Base-by-base conservation (phyloP, 352 stramenopile genomes). In the Globisporangium heterothallicum region DNA sequence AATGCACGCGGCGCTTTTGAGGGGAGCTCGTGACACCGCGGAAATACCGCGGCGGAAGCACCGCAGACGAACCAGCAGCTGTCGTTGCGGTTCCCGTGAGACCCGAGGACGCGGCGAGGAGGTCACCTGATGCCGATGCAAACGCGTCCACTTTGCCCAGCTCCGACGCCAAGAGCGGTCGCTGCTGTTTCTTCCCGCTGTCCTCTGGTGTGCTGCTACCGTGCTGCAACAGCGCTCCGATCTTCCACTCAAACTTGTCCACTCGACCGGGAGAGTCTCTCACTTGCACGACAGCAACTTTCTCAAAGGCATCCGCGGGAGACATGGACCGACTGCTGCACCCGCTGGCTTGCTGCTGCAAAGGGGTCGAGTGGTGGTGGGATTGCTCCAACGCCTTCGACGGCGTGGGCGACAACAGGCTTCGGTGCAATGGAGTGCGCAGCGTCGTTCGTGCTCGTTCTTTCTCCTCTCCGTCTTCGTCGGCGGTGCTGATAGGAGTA, bases 1-100 rank as follows among this genome's bases (percentile, higher is more conserved):
- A 88, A 61, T 92, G 78, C 43, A 82, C 78, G 36, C 80, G 77
- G 21, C 80, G 78, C 57, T 92, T 93, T 51, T 84, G 59, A 13
- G 76, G 75, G 0, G 75, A 79, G 36, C 67, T 68, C 3, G 71
- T 61, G 21, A 47, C 41, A 45, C 60, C 70, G 34, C 75, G 64
- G 19, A 89, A 70, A 65, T 92, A 92, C 7, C 68, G 78, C 14
- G 82, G 78, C n/a, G 82, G 78, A 18, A 90, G 58, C 13, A 53
- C 34, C 5, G 56, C 53, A 14, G 29, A 16, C 24, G 18, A 27
- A 21, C n/a, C n/a, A n/a, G n/a, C n/a, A n/a, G n/a, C n/a, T n/a
- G n/a, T n/a, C n/a, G n/a, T n/a, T n/a, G n/a, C n/a, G n/a, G n/a
- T n/a, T n/a, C n/a, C n/a, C n/a, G n/a, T n/a, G n/a, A n/a, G n/a